Percentiles rank a stretch among this genome's conserved stretches.
Evolutionary conservation across 805 yeast species (phyloP).

Genomic region (Teunomyces aglyptinius): DNA sequence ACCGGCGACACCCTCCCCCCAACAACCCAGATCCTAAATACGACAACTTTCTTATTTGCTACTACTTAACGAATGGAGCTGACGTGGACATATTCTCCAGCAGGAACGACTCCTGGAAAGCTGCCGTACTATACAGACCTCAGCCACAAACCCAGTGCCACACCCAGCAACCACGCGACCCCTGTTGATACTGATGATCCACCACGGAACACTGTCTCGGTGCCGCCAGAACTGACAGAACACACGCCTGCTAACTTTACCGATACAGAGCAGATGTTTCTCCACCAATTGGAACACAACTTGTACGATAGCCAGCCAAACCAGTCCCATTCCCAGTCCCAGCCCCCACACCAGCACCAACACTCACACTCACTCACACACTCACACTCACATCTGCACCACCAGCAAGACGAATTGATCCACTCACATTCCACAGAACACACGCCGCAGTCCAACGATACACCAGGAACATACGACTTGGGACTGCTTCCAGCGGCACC

Average conservation of each 20-base stretch:
- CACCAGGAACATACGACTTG: not conserved
- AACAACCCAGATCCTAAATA: not conserved
- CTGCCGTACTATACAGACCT: constrained; percentile 8
- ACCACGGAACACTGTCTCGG: not conserved
- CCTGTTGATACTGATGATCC: not conserved
- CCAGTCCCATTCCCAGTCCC: constrained; percentile 3
- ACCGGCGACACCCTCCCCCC: not conserved
- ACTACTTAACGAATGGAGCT: constrained; percentile 6
- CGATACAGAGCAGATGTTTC: constrained; percentile 24
- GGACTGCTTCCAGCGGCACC: constrained; percentile 2
- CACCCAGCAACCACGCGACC: not conserved
- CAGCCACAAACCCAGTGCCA: not conserved
- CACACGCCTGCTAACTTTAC: constrained; percentile 14
- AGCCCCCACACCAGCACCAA: constrained; percentile 1
- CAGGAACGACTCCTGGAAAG: constrained; percentile 10
- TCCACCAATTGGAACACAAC: constrained; percentile 30
- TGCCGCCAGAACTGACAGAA: constrained; percentile 1
- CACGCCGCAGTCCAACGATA: constrained; percentile 7
- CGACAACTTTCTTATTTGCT: not conserved
- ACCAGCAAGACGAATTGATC: constrained; percentile 9
- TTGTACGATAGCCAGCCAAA: constrained; percentile 19
- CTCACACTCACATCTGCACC: constrained; percentile 4
- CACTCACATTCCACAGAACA: constrained; percentile 9
- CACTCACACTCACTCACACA: constrained; percentile 7
- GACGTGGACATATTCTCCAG: constrained; percentile 7